These are phyloP conservation scores for Dovyalis caffra DNA, from an alignment of 345 rosid species.

Conservation along the genomic window DNA sequence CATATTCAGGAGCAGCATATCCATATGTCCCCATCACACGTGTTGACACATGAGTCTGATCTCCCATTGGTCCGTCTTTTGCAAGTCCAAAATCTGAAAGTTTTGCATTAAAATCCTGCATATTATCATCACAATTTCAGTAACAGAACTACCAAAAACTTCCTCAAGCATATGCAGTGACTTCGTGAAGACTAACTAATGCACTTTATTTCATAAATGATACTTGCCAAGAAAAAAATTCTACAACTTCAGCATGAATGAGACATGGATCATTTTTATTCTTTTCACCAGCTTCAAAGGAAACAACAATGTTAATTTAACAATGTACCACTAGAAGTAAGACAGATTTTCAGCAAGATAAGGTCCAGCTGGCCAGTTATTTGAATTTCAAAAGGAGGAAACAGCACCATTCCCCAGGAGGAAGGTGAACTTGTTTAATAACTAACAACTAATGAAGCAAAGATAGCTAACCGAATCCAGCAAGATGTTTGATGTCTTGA, in stretches of 20 bases:
- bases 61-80: conserved; percentile 98
- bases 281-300: background rate
- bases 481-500: conserved; percentile 96
- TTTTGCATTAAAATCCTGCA: conserved; percentile 84
- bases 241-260: background rate
- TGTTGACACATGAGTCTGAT: conserved; percentile 97
- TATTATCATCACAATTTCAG: conserved; percentile 28
- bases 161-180: background rate
- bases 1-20: conserved; percentile 96
- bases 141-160: conserved; percentile 14
- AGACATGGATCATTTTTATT: background rate
- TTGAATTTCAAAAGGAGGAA: conserved; percentile 2
- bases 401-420: background rate
- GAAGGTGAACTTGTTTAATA: background rate
- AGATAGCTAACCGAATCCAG: conserved; percentile 64
- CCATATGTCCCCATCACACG: conserved; percentile 99
- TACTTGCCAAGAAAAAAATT: background rate
- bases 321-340: background rate
- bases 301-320: background rate
- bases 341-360: conserved; percentile 8
- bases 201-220: background rate
- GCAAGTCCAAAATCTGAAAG: conserved; percentile 97
- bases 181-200: background rate
- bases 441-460: background rate
- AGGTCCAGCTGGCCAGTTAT: background rate